These are phyloP conservation scores for Sporothrix dimorphospora DNA, from an alignment of 2,329 filamentous ascomycete genomes.

Conservation along the genomic window DNA sequence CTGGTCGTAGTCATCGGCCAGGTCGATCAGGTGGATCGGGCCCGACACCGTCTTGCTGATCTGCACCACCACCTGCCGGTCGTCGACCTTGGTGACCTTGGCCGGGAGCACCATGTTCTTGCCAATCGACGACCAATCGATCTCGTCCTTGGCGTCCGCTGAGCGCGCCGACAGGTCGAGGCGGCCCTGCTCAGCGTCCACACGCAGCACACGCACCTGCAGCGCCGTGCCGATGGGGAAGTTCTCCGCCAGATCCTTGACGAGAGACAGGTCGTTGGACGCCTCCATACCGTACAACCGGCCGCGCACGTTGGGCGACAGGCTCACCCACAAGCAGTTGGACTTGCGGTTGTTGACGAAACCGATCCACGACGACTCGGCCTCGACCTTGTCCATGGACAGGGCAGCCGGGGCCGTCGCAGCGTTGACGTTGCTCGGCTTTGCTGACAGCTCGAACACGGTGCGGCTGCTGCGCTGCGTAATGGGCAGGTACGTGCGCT, in stretches of 20 bases:
- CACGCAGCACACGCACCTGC: conserved; percentile 73
- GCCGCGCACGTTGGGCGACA: conserved; percentile 86
- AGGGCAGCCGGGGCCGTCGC: conserved; percentile 53
- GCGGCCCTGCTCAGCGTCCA: conserved; percentile 72
- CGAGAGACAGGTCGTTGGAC: conserved; percentile 79
- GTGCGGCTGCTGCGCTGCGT: conserved; percentile 80
- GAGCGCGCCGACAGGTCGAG: conserved; percentile 82
- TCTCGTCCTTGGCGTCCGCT: conserved; percentile 54
- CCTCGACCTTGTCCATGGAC: conserved; percentile 71
- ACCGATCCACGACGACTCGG: conserved; percentile 73
- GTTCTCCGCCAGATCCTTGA: conserved; percentile 74
- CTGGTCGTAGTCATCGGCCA: conserved; percentile 83
- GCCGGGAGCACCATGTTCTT: conserved; percentile 81
- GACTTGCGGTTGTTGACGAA: conserved; percentile 89
- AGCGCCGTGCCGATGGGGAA: conserved; percentile 92
- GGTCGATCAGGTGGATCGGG: conserved; percentile 78
- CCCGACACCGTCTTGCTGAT: conserved; percentile 80
- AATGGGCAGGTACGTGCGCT: conserved; percentile 89
- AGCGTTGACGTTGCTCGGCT: conserved; percentile 65
- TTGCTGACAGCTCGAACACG: conserved; percentile 85
- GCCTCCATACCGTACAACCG: conserved; percentile 81
- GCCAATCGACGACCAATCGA: conserved; percentile 73
- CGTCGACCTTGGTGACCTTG: conserved; percentile 81
- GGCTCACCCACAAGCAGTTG: conserved; percentile 84
- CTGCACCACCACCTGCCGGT: conserved; percentile 82